phyloP scores from a whole-genome alignment of 2,329 filamentous ascomycete genomes.

The Trichoderma atrobrunneum region DNA sequence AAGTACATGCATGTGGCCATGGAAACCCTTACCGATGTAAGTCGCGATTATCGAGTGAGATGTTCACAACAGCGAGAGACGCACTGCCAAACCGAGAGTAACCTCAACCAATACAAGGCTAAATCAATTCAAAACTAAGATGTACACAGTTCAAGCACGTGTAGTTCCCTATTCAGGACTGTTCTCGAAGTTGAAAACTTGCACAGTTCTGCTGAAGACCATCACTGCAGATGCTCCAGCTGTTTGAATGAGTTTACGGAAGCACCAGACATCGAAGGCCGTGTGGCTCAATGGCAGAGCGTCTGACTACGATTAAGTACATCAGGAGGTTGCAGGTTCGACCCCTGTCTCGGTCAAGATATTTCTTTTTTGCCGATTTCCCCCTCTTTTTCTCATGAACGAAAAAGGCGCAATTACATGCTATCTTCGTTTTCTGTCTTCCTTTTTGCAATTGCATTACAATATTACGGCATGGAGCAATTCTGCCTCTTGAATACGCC shows the following conservation, averaged over 20 bases:
- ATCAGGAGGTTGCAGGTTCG: constrained; percentile 20
- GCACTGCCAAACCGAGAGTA: neutral
- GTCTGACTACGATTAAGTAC: constrained; percentile 19
- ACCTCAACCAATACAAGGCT: neutral
- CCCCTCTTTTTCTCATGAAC: neutral
- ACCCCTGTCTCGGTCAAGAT: constrained; percentile 18
- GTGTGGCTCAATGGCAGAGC: constrained; percentile 20
- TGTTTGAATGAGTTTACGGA: neutral
- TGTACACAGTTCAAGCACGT: neutral
- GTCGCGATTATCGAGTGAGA: neutral
- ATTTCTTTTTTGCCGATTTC: neutral
- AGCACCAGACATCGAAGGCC: neutral
- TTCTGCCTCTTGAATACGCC: neutral
- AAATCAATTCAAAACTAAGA: neutral
- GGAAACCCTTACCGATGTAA: neutral
- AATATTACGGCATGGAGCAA: neutral
- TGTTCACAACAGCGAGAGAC: neutral
- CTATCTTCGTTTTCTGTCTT: neutral
- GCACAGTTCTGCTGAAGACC: neutral
- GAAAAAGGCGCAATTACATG: neutral
- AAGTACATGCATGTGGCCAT: too few relatives aligned
- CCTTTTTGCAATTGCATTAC: neutral
- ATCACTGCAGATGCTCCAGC: too few relatives aligned
- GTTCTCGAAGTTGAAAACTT: neutral
- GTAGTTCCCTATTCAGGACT: neutral